Percentiles rank a stretch among this genome's conserved stretches.
Conservation (phyloP, 805 yeast species). For the Kodamaea kaohsiungensis region DNA sequence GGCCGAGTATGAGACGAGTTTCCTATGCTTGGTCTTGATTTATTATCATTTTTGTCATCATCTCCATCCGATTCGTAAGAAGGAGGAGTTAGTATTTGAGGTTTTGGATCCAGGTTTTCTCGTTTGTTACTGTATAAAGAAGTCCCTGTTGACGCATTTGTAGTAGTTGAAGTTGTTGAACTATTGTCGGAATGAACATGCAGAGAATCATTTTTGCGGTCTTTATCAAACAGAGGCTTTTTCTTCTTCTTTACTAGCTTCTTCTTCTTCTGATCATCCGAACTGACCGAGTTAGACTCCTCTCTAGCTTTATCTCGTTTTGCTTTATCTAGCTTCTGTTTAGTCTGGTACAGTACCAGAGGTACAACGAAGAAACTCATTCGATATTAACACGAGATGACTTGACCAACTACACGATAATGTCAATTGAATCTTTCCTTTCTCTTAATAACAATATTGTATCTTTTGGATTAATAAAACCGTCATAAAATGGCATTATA, state of each 20-base stretch:
- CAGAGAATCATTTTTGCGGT: neutral
- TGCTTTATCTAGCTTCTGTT: constrained; percentile 34
- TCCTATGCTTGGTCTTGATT: neutral
- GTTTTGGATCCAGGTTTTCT: neutral
- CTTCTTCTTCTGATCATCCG: constrained; percentile 18
- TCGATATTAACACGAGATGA: neutral
- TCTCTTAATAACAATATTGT: no score
- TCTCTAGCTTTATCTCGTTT: constrained; percentile 19
- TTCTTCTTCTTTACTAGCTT: constrained; percentile 7
- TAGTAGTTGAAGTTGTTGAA: constrained; percentile 5
- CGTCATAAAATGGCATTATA: neutral
- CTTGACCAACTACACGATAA: no score
- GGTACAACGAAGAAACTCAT: constrained; percentile 45
- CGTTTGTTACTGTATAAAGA: neutral
- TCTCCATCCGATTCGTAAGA: neutral
- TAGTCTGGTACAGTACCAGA: constrained; percentile 41
- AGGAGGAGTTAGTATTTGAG: neutral
- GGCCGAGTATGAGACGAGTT: neutral
- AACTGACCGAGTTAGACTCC: neutral
- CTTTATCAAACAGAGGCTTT: neutral
- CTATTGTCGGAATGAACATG: constrained; percentile 3
- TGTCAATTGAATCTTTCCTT: no score
- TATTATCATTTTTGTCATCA: neutral
- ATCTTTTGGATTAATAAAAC: neutral
- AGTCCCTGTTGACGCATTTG: neutral